Evolutionary conservation across 2,329 filamentous ascomycete genomes (phyloP), one percentile per base, ranked within the genome.

Genomic region (Aspergillus sp.): DNA sequence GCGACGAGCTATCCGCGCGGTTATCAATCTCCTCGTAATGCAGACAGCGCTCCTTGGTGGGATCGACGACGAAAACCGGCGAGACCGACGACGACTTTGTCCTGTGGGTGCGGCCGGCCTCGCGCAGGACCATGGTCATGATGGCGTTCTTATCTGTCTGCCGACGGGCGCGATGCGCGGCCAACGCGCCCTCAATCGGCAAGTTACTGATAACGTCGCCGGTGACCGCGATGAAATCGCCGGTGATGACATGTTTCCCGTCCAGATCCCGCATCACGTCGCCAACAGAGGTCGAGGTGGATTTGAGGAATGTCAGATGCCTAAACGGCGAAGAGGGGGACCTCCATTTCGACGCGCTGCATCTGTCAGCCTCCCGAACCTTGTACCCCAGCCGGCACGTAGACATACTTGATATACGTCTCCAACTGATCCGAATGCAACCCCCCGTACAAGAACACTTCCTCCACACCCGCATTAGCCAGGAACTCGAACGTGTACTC

Each of bases 401-500:
- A 19, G n/a, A 41, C 60, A 29, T 58, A 72, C 63, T 78, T 74
- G 48, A 98, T 79, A 57, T 96, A 93, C 44, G 76, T 73, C 63
- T 96, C 88, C 34, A 98, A 75, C 56, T 86, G 77, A 37, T 91
- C 81, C 17, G 82, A 82, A 57, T 95, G 86, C 16, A 85, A 79
- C 39, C 86, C 84, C 48, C 82, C 89, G 65, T 95, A 96, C 37
- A 98, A 74, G 57, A 83, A 93, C 33, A 96, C 82, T 44, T 95
- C 85, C 48, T 91, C 79, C n/a, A 96, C 86, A 36, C 88, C 86
- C 37, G 91, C 86, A 72, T 89, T 89, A 43, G 86, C 86, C 1
- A 98, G 78, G 52, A 94, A 96, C 55, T 96, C 88, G 51, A 96
- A 78, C 3, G 89, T 96, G 59, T 98, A 96, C 61, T 98, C 91